A percentile compares a stretch with the other conserved stretches of the same genome.
Conservation (phyloP, 192 early-diverging fungal species). For the Kickxella alabastrina region DNA sequence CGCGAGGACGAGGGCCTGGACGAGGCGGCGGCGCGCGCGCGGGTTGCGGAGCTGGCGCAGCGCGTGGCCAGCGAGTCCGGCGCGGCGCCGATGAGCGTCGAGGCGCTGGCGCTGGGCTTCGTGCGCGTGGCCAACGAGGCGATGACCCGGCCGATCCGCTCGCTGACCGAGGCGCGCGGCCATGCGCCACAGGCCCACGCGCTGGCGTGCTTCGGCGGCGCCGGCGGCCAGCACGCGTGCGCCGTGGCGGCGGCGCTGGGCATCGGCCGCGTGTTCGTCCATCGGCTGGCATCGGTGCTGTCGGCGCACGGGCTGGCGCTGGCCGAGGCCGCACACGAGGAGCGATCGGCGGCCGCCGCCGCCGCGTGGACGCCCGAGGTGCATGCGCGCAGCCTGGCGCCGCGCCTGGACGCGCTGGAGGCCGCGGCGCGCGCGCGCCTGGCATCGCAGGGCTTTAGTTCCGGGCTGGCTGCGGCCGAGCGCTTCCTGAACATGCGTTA, state of each 20-base stretch:
- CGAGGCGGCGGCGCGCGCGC: constrained; percentile 52
- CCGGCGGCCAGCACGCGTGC: constrained; percentile 94
- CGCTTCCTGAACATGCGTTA: constrained; percentile 87
- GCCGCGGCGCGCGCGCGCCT: constrained; percentile 54
- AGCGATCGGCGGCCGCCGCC: constrained; percentile 74
- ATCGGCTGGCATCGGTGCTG: constrained; percentile 86
- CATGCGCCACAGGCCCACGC: constrained; percentile 80
- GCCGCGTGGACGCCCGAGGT: constrained; percentile 22
- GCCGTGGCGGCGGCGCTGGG: constrained; percentile 86
- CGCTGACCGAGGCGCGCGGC: constrained; percentile 89
- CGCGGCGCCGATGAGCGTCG: constrained; percentile 62
- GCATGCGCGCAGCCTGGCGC: constrained; percentile 45
- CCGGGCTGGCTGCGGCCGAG: constrained; percentile 54
- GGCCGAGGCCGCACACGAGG: constrained; percentile 90
- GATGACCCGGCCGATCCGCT: constrained; percentile 93
- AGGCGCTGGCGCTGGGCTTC: constrained; percentile 92
- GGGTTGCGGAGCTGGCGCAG: constrained; percentile 63
- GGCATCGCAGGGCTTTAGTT: constrained; percentile 65
- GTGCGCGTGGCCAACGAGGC: constrained; percentile 93
- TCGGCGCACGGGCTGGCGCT: constrained; percentile 87
- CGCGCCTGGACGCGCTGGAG: constrained; percentile 54
- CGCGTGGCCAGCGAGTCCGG: constrained; percentile 59
- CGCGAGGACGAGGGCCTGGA: constrained; percentile 81
- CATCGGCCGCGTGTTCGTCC: constrained; percentile 80
- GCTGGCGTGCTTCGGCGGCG: constrained; percentile 91